Evolutionary conservation across 495 filamentous ascomycete species (phyloP).

Genomic region (Cryomyces antarcticus): DNA sequence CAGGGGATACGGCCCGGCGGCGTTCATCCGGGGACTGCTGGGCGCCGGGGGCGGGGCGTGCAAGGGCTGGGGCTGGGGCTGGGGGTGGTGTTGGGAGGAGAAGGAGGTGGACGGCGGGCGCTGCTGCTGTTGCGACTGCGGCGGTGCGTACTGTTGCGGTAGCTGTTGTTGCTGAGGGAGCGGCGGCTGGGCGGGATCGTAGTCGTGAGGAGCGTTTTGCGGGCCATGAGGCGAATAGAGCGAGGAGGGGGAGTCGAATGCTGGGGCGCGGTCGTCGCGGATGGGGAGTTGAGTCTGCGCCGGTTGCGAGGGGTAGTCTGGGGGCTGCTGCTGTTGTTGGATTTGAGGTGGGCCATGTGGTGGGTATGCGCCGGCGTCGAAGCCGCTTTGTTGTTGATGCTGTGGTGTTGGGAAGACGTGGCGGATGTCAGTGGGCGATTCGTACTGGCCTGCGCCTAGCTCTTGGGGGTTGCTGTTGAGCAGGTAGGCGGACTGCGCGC

Average conservation of each 20-base stretch:
- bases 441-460: constrained; percentile 4
- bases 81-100: background rate
- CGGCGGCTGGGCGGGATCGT: no score
- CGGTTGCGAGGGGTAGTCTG: background rate
- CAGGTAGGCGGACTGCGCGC: background rate
- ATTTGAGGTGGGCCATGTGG: constrained; percentile 3
- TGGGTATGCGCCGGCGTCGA: background rate
- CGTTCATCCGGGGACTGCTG: background rate
- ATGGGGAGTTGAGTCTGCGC: background rate
- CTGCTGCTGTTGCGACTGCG: background rate
- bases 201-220: no score
- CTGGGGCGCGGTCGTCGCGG: background rate
- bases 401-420: background rate
- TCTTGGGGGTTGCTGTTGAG: constrained; percentile 2
- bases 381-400: constrained; percentile 1
- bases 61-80: constrained; percentile 1
- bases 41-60: background rate
- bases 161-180: no score
- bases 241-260: constrained; percentile 1
- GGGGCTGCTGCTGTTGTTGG: constrained; percentile 13
- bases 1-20: background rate
- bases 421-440: constrained; percentile 3
- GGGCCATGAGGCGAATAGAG: constrained; percentile 2
- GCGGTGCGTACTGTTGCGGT: background rate
- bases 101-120: background rate